Evolutionary conservation across 257 asterid species (phyloP).

Genomic region (Rhazya stricta): DNA sequence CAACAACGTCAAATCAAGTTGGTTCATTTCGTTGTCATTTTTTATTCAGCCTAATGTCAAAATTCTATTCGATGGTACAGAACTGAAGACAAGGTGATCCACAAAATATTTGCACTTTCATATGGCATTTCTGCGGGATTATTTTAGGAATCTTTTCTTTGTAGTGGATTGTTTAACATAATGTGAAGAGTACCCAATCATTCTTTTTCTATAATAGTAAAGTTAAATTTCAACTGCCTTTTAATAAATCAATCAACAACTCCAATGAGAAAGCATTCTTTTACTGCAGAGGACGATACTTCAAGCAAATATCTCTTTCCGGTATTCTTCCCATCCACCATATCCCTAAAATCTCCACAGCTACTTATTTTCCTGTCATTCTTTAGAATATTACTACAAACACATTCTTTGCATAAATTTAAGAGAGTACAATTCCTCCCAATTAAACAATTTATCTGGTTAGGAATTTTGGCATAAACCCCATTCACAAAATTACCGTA

Average conservation of each 20-base stretch:
- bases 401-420: neutral
- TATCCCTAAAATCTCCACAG: neutral
- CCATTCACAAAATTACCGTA: neutral
- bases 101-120: neutral
- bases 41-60: neutral
- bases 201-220: neutral
- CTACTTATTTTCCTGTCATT: neutral
- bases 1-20: slow-evolving; percentile 5
- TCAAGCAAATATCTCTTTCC: neutral
- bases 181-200: neutral
- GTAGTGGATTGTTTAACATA: neutral
- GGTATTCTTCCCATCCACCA: slow-evolving; percentile 6
- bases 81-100: neutral
- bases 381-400: neutral
- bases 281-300: neutral
- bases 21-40: slow-evolving; percentile 1
- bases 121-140: neutral
- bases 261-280: neutral
- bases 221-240: neutral
- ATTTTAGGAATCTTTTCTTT: neutral
- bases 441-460: neutral
- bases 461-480: neutral
- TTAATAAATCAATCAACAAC: neutral
- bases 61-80: neutral
- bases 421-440: neutral